A percentile compares a stretch with the other conserved stretches of the same genome.
phyloP scores from a whole-genome alignment of 2,329 filamentous ascomycete species.

The Phaeosphaeriaceae sp. region DNA sequence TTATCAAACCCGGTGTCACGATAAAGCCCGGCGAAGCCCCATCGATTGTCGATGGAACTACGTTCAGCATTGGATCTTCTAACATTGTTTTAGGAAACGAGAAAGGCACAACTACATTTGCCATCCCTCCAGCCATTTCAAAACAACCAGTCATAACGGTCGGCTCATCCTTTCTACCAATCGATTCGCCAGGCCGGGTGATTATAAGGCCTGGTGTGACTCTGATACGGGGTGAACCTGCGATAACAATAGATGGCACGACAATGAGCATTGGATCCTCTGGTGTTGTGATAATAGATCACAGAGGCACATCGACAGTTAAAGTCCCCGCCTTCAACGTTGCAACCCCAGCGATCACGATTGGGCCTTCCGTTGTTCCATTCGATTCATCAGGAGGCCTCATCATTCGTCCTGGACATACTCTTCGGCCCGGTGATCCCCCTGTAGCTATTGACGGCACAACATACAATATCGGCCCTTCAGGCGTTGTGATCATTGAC shows the following conservation, averaged over 20 bases:
- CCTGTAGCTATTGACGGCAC: slow-evolving; percentile 14
- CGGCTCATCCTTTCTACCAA: slow-evolving; percentile 16
- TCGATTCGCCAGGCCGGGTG: slow-evolving; percentile 16
- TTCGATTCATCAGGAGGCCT: slow-evolving; percentile 9
- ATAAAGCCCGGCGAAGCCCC: slow-evolving; percentile 11
- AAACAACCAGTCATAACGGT: slow-evolving; percentile 15
- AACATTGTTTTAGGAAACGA: slow-evolving; percentile 6
- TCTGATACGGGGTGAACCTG: slow-evolving; percentile 10
- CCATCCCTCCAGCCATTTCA: slow-evolving; percentile 1
- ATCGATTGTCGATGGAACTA: slow-evolving; percentile 12
- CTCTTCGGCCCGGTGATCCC: slow-evolving; percentile 14
- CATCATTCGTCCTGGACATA: slow-evolving; percentile 12
- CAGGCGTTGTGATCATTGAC: slow-evolving; percentile 9
- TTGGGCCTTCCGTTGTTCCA: slow-evolving; percentile 1
- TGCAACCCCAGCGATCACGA: slow-evolving; percentile 1
- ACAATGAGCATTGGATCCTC: slow-evolving; percentile 17
- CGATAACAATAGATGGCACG: slow-evolving; percentile 13
- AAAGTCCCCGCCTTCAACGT: slow-evolving; percentile 1
- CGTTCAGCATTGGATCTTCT: slow-evolving; percentile 16
- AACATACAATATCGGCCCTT: slow-evolving; percentile 10
- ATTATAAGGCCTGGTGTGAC: slow-evolving; percentile 21
- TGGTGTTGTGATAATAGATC: slow-evolving; percentile 9
- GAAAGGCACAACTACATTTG: slow-evolving; percentile 8
- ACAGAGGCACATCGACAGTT: neutral
- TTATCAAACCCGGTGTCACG: slow-evolving; percentile 22